Evolutionary conservation across 1,139 yeast species (phyloP).

Genomic region (Spathaspora sp.): DNA sequence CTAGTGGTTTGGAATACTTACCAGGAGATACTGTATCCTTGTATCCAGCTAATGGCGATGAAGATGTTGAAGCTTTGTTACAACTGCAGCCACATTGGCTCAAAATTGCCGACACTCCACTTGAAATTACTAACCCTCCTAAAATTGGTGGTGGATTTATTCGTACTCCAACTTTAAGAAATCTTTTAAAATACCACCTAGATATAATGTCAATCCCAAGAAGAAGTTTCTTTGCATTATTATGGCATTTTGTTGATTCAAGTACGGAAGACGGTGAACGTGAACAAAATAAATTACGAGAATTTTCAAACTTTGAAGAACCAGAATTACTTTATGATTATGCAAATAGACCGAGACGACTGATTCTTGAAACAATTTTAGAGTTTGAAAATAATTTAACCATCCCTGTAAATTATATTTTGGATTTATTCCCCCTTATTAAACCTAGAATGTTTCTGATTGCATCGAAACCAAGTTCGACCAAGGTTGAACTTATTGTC

Average conservation of each 20-base stretch:
- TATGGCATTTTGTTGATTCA: constrained; percentile 73
- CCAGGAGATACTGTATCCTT: constrained; percentile 85
- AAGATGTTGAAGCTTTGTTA: constrained; percentile 63
- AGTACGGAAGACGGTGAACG: constrained; percentile 45
- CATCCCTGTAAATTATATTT: constrained; percentile 70
- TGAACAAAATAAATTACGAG: constrained; percentile 72
- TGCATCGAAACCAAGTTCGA: constrained; percentile 54
- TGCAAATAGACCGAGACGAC: constrained; percentile 88
- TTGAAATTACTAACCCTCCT: constrained; percentile 26
- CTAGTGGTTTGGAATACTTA: constrained; percentile 36
- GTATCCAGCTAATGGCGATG: constrained; percentile 69
- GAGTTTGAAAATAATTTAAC: constrained; percentile 72
- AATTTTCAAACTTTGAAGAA: constrained; percentile 72
- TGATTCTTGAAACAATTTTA: constrained; percentile 75
- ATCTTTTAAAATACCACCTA: constrained; percentile 73
- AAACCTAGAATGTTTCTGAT: constrained; percentile 84
- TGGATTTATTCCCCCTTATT: constrained; percentile 76
- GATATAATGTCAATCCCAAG: constrained; percentile 84
- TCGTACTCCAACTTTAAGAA: constrained; percentile 58
- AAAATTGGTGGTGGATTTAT: constrained; percentile 62
- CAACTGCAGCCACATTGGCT: constrained; percentile 72
- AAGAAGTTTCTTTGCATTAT: constrained; percentile 68
- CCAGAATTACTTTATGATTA: constrained; percentile 82
- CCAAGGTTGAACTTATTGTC: constrained; percentile 60
- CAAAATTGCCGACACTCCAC: constrained; percentile 60